A percentile compares a stretch with the other conserved stretches of the same genome.
Conservation (phyloP, 305 asterid species). For the Euphrasia arctica region DNA sequence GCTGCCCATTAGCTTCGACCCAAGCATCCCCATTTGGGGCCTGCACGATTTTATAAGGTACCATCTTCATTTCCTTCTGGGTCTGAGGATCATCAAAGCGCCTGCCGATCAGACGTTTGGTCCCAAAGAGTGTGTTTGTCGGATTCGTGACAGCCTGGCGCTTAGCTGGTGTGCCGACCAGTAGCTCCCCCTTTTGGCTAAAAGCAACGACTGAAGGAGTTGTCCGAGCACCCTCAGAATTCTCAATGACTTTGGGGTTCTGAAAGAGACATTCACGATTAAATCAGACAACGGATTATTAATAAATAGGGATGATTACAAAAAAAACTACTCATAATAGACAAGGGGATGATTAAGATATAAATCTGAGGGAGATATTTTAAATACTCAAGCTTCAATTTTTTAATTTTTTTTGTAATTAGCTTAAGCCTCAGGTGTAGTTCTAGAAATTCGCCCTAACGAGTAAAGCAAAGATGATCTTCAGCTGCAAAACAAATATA, state of each 20-base stretch:
- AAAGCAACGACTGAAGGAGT: conserved; percentile 56
- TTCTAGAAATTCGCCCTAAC: neutral
- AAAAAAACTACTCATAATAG: neutral
- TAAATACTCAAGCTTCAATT: too few relatives aligned
- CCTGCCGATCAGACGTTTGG: conserved; percentile 56
- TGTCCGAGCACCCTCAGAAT: conserved; percentile 18
- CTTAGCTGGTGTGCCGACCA: conserved; percentile 59
- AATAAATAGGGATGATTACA: neutral
- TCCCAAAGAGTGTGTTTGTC: conserved; percentile 42
- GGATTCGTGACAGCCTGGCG: conserved; percentile 61
- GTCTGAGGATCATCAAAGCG: conserved; percentile 54
- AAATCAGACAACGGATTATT: conserved; percentile 9
- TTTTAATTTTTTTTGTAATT: too few relatives aligned
- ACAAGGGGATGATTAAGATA: too few relatives aligned
- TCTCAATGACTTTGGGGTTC: conserved; percentile 15
- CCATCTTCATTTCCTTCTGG: conserved; percentile 59
- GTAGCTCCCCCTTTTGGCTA: conserved; percentile 49
- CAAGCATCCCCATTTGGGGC: neutral
- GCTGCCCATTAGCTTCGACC: neutral
- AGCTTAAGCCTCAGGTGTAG: too few relatives aligned
- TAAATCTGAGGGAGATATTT: too few relatives aligned
- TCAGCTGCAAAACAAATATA: conserved; percentile 12
- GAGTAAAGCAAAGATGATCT: neutral
- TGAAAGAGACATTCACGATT: conserved; percentile 8
- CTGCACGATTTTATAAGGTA: conserved; percentile 30